Evolutionary conservation across 441 rosid species (phyloP).

Genomic region (Croton setiger): DNA sequence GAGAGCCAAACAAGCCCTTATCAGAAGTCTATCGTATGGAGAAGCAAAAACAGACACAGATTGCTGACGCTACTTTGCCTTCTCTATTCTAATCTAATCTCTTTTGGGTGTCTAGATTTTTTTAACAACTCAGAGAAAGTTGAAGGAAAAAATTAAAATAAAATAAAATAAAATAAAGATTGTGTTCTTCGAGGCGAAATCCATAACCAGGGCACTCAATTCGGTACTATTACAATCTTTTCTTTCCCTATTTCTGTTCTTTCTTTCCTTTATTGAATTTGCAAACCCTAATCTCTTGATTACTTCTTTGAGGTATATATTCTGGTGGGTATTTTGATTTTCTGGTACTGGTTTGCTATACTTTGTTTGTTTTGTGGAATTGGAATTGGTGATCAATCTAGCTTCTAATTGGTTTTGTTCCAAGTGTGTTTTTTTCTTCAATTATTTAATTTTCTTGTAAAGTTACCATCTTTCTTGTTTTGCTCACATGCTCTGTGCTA

Average conservation of each 20-base stretch:
- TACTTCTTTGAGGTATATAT: background rate
- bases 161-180: background rate
- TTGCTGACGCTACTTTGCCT: slow-evolving; percentile 27
- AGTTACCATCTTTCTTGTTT: background rate
- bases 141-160: too few species aligned
- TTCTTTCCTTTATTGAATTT: background rate
- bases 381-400: background rate
- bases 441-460: background rate
- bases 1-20: slow-evolving; percentile 63
- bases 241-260: background rate
- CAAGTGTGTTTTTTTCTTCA: slow-evolving; percentile 4
- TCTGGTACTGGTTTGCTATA: background rate
- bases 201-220: slow-evolving; percentile 29
- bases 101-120: background rate
- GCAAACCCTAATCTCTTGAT: background rate
- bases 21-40: slow-evolving; percentile 34
- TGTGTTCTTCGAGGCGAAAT: slow-evolving; percentile 43
- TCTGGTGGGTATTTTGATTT: background rate
- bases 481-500: background rate
- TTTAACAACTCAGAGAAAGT: background rate
- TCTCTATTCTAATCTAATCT: background rate
- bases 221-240: slow-evolving; percentile 30
- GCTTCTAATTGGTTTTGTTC: slow-evolving; percentile 1
- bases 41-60: background rate
- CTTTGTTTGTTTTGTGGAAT: background rate